Evolutionary conservation across 2,329 filamentous ascomycete genomes (phyloP).

Genomic region (Cytospora paraplurivora): DNA sequence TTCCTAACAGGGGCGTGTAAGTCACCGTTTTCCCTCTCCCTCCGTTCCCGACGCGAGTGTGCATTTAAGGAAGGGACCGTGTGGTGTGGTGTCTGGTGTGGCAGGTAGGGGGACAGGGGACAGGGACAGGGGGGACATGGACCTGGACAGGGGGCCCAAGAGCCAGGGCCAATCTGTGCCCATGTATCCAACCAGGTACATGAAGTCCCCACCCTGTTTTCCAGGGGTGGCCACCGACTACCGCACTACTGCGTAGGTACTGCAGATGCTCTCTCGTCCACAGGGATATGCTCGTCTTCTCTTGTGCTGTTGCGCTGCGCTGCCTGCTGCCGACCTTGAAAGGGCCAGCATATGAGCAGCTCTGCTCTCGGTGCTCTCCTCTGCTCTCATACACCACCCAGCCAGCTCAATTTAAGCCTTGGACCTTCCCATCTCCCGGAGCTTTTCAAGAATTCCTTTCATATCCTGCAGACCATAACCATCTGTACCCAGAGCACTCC

Average conservation of each 20-base stretch:
- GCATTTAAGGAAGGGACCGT: slow-evolving; percentile 22
- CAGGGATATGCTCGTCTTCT: slow-evolving; percentile 25
- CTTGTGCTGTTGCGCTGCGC: slow-evolving; percentile 4
- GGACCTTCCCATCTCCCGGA: slow-evolving; percentile 23
- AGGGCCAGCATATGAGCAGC: too few species aligned
- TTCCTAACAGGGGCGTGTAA: slow-evolving; percentile 20
- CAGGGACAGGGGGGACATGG: slow-evolving; percentile 12
- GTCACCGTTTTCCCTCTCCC: slow-evolving; percentile 25
- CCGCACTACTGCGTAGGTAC: background rate
- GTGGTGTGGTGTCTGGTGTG: slow-evolving; percentile 18
- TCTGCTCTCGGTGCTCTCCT: slow-evolving; percentile 2
- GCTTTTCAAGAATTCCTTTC: slow-evolving; percentile 19
- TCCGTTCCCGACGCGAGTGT: slow-evolving; percentile 12
- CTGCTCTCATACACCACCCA: slow-evolving; percentile 14
- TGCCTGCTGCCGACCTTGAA: background rate
- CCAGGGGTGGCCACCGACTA: slow-evolving; percentile 23
- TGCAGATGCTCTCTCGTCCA: background rate
- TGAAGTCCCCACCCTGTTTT: slow-evolving; percentile 11
- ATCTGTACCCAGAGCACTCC: slow-evolving; percentile 4
- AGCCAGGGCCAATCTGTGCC: background rate
- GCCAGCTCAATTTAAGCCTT: slow-evolving; percentile 29
- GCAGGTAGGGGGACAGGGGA: slow-evolving; percentile 4
- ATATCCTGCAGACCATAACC: slow-evolving; percentile 16
- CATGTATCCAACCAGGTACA: slow-evolving; percentile 3
- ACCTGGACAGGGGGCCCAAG: background rate